A percentile compares a stretch with the other conserved stretches of the same genome.
These are phyloP conservation scores for Trichoderma sp. DNA, from an alignment of 2,329 filamentous ascomycete genomes.

Conservation along the genomic window DNA sequence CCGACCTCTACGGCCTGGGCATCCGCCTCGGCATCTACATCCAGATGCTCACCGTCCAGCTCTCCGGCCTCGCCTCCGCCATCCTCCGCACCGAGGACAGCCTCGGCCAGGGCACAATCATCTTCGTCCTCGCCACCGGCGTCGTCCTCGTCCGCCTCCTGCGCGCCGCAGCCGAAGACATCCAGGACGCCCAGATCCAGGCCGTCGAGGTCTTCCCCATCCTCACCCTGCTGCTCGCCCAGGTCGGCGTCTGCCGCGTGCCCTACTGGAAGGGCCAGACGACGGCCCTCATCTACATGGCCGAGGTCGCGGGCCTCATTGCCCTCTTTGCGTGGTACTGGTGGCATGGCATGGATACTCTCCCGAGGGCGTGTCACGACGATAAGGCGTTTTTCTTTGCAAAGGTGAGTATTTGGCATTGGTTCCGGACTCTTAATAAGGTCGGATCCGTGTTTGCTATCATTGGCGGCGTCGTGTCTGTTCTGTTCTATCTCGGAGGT, in stretches of 20 bases:
- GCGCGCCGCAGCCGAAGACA: not conserved
- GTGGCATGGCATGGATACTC: slow-evolving; percentile 35
- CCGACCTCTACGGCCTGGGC: slow-evolving; percentile 37
- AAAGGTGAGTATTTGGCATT: slow-evolving; percentile 36
- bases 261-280: slow-evolving; percentile 27
- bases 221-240: slow-evolving; percentile 33
- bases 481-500: slow-evolving; percentile 29
- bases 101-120: slow-evolving; percentile 33
- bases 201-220: slow-evolving; percentile 35
- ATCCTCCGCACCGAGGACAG: slow-evolving; percentile 32
- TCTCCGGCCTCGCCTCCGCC: slow-evolving; percentile 32
- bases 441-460: slow-evolving; percentile 31
- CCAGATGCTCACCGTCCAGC: slow-evolving; percentile 35
- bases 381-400: slow-evolving; percentile 38
- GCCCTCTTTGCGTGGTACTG: slow-evolving; percentile 34
- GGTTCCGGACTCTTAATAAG: slow-evolving; percentile 36
- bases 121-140: slow-evolving; percentile 33
- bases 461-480: slow-evolving; percentile 23
- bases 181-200: slow-evolving; percentile 17
- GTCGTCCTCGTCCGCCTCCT: slow-evolving; percentile 32
- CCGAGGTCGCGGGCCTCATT: slow-evolving; percentile 31
- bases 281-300: slow-evolving; percentile 31
- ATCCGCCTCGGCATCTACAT: slow-evolving; percentile 38
- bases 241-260: slow-evolving; percentile 32
- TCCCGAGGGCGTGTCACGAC: slow-evolving; percentile 31